Evolutionary conservation across 345 rosid species (phyloP).

Genomic region (Euphorbia pulcherrima): DNA sequence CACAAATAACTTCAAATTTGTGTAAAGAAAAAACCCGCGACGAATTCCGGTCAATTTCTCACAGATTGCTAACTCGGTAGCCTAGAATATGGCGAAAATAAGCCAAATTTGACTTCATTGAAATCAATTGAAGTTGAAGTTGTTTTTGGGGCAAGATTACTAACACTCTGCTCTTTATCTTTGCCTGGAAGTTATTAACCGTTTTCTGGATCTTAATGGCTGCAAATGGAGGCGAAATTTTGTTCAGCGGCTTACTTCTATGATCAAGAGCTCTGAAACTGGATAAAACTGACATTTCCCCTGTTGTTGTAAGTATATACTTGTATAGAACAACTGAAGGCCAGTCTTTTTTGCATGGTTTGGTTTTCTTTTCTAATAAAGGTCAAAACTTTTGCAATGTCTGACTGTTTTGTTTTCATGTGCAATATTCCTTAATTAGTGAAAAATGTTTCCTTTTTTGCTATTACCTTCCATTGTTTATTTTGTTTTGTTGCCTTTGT

Average conservation of each 20-base stretch:
- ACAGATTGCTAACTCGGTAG: too few species aligned
- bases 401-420: not conserved
- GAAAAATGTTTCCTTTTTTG: not conserved
- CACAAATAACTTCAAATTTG: too few species aligned
- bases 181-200: not conserved
- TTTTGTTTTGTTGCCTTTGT: too few species aligned
- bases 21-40: too few species aligned
- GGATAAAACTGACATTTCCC: not conserved
- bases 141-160: too few species aligned
- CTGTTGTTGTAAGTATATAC: slow-evolving; percentile 12
- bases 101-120: too few species aligned
- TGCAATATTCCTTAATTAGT: not conserved
- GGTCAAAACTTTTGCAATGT: not conserved
- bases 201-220: not conserved
- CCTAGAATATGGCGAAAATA: too few species aligned
- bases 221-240: slow-evolving; percentile 3
- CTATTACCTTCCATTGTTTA: not conserved
- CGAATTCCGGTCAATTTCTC: too few species aligned
- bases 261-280: not conserved
- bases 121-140: too few species aligned
- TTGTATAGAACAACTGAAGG: not conserved
- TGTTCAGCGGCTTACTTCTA: slow-evolving; percentile 17
- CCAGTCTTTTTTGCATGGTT: not conserved
- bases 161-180: not conserved
- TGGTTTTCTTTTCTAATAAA: slow-evolving; percentile 7